phyloP scores from a whole-genome alignment of 2,329 filamentous ascomycete genomes.

The Aspergillus sp. region DNA sequence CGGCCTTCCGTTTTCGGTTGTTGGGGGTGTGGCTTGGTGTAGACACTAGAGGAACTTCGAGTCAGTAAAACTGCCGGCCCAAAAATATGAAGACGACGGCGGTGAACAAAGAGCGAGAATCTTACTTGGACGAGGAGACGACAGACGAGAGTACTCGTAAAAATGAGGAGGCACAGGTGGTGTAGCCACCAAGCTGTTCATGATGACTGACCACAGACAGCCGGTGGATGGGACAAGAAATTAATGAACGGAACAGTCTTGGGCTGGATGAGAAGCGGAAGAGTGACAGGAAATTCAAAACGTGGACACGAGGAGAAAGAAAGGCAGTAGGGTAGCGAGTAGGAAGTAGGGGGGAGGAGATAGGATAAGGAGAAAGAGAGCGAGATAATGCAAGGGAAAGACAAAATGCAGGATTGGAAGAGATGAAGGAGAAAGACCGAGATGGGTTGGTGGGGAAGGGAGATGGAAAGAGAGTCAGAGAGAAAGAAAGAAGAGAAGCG shows the following conservation, averaged over 20 bases:
- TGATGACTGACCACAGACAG: conserved; percentile 44
- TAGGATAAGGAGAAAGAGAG: conserved; percentile 2
- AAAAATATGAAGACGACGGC: not conserved
- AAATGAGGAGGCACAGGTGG: conserved; percentile 64
- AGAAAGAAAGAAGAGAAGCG: conserved; percentile 29
- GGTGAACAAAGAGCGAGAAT: conserved; percentile 12
- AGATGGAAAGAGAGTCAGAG: conserved; percentile 3
- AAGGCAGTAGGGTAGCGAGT: not conserved
- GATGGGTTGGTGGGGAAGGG: conserved; percentile 15
- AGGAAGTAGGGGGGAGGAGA: not conserved
- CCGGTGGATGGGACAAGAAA: conserved; percentile 25
- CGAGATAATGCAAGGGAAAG: conserved; percentile 12
- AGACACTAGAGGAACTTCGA: conserved; percentile 31
- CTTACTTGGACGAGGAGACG: conserved; percentile 61
- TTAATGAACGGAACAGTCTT: conserved; percentile 24
- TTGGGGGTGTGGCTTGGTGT: conserved; percentile 41
- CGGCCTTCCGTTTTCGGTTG: conserved; percentile 82
- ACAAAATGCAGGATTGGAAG: conserved; percentile 12
- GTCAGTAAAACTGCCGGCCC: conserved; percentile 11
- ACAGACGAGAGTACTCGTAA: conserved; percentile 59
- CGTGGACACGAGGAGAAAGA: conserved; percentile 13
- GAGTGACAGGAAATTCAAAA: conserved; percentile 5
- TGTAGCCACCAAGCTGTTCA: conserved; percentile 62
- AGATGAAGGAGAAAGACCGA: conserved; percentile 11
- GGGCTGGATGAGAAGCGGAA: conserved; percentile 8